phyloP scores from a whole-genome alignment of 257 asterid genomes.

The Primulina eburnea region DNA sequence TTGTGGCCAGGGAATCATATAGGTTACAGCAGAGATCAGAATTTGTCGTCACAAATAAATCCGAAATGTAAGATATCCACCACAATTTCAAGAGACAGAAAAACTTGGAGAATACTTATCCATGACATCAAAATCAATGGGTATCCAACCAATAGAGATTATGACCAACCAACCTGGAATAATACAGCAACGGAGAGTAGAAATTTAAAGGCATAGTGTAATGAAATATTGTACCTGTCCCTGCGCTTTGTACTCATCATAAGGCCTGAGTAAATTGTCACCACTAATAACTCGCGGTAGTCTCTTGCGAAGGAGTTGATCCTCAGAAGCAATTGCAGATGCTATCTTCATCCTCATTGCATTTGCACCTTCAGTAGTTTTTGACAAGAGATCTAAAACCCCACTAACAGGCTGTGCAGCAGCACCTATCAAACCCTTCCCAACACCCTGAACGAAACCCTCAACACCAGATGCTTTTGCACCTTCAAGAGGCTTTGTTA shows the following conservation, averaged over 20 bases:
- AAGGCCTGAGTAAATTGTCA: constrained; percentile 90
- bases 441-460: constrained; percentile 99
- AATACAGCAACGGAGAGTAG: constrained; percentile 15
- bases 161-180: constrained; percentile 20
- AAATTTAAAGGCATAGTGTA: constrained; percentile 1
- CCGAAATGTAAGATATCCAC: background rate
- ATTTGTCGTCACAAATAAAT: background rate
- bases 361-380: constrained; percentile 99
- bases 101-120: background rate
- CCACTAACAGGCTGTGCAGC: constrained; percentile 99
- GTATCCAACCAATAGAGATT: constrained; percentile 5
- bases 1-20: background rate
- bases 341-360: constrained; percentile 98
- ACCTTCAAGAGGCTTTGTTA: constrained; percentile 98
- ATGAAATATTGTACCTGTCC: constrained; percentile 70
- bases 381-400: constrained; percentile 89
- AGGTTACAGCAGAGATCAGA: background rate
- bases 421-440: constrained; percentile 94
- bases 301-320: constrained; percentile 88
- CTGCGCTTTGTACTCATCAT: constrained; percentile 83
- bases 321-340: constrained; percentile 94
- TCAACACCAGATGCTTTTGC: constrained; percentile 99
- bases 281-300: constrained; percentile 94
- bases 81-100: background rate
- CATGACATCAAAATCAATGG: background rate